Conservation (phyloP, 768 basidiomycete genomes). For the Leccinum boreale region DNA sequence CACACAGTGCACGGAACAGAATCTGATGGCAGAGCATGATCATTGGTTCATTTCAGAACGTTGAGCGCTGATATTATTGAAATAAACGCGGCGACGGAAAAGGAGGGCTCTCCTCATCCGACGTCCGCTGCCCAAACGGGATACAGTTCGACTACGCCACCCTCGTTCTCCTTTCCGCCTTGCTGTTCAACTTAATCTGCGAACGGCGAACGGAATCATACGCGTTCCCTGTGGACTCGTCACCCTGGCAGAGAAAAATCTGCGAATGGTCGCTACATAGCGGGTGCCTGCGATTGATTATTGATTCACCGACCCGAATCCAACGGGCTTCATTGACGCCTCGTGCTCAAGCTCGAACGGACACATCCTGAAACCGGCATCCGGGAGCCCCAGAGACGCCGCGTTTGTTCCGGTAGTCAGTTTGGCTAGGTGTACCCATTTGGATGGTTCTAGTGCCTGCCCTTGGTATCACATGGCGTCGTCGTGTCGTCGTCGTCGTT, state of each 20-base stretch:
- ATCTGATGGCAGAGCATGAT: not conserved
- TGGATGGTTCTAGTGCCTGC: not conserved
- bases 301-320: slow-evolving; percentile 43
- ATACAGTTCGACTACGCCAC: not conserved
- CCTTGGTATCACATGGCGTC: slow-evolving; percentile 40
- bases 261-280: slow-evolving; percentile 47
- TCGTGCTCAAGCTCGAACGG: slow-evolving; percentile 55
- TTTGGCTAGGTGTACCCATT: not conserved
- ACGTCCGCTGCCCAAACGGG: not conserved
- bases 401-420: slow-evolving; percentile 3
- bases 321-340: slow-evolving; percentile 49
- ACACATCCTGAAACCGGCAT: slow-evolving; percentile 2
- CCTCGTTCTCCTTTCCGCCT: not conserved
- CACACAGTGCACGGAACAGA: not conserved
- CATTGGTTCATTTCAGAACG: not conserved
- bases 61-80: not conserved
- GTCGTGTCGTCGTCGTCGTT: not conserved
- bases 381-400: not conserved
- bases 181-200: not conserved
- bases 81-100: slow-evolving; percentile 3
- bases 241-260: slow-evolving; percentile 50
- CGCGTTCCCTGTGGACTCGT: slow-evolving; percentile 1
- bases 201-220: not conserved
- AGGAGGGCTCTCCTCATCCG: slow-evolving; percentile 1
- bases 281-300: slow-evolving; percentile 51